Evolutionary conservation across 345 rosid genomes (phyloP).

Genomic region (Physaria fendleri): DNA sequence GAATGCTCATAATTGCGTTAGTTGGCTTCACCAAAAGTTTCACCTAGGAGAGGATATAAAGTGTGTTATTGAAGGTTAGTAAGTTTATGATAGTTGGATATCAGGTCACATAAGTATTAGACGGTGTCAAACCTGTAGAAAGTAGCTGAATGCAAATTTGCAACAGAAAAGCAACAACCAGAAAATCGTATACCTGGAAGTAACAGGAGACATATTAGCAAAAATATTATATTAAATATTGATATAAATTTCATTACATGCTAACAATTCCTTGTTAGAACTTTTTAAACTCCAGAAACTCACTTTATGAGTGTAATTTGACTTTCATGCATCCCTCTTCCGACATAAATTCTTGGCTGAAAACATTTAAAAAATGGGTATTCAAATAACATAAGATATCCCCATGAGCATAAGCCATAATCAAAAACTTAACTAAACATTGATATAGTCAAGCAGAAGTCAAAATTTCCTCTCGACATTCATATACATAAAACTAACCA

Average conservation of each 20-base stretch:
- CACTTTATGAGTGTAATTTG: conserved; percentile 85
- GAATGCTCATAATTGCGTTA: conserved; percentile 68
- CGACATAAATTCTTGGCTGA: conserved; percentile 93
- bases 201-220: conserved; percentile 12
- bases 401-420: conserved; percentile 1
- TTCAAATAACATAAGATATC: neutral
- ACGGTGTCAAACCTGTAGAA: conserved; percentile 55
- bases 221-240: conserved; percentile 1
- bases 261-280: neutral
- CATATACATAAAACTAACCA: conserved; percentile 7
- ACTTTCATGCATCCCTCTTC: conserved; percentile 99
- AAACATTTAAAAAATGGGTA: conserved; percentile 16
- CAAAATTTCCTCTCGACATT: neutral
- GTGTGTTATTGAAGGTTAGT: conserved; percentile 5
- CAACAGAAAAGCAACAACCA: conserved; percentile 73
- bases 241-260: conserved; percentile 4
- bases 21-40: conserved; percentile 89
- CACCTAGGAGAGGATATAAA: conserved; percentile 39
- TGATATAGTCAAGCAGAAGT: neutral
- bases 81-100: conserved; percentile 13
- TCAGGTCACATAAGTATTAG: neutral
- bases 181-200: conserved; percentile 79
- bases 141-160: conserved; percentile 72
- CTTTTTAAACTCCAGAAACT: conserved; percentile 30
- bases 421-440: neutral